Evolutionary conservation across 106 monocot genomes (phyloP), one percentile per base, ranked within the genome.

Genomic region (Platanthera guangdongensis): DNA sequence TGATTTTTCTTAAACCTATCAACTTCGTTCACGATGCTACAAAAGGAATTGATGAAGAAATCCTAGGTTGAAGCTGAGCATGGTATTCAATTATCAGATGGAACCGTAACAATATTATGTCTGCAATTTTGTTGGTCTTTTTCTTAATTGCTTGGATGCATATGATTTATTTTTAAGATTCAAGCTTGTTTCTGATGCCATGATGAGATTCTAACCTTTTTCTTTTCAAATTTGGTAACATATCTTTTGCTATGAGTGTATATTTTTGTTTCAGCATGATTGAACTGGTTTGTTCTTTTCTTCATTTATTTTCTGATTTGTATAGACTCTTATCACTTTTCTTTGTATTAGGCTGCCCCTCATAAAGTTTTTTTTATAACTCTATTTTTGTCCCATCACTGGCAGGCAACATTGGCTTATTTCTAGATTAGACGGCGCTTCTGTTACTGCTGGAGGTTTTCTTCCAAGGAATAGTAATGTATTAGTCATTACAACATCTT

Each of bases 361-460:
- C 45, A 39, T 68, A 14, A 47, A 21, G 9, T 49, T 21, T 18
- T 18, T 60, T 51, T 72, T 19, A 72, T 50, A 9, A 46, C 46
- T 72, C 21, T 51, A 22, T 72, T 18, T 62, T 13, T 78, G 28
- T 59, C 70, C 73, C 25, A 30, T 70, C 10, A 50, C 28, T 50
- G 82, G 64, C 82, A 94, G 97, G 82, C 97, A 94, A 78, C 94
- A 99, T 75, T 99, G 94, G 97, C 94, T 92, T 72, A 86, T 94
- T 80, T 83, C 83, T 48, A 84, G 94, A 67, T 73, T 99, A 77
- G 85, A 92, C 74, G 94, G 86, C 22, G 94, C 94, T 49, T 89
- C 97, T 73, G 87, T 94, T 63, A 94, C 97, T 75, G 89, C 92
- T 81, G 97, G 91, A 15, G 94, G 97, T 25, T 99, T 99, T 74